Conservation (phyloP, 257 asterid species). For the Anisodus tanguticus region DNA sequence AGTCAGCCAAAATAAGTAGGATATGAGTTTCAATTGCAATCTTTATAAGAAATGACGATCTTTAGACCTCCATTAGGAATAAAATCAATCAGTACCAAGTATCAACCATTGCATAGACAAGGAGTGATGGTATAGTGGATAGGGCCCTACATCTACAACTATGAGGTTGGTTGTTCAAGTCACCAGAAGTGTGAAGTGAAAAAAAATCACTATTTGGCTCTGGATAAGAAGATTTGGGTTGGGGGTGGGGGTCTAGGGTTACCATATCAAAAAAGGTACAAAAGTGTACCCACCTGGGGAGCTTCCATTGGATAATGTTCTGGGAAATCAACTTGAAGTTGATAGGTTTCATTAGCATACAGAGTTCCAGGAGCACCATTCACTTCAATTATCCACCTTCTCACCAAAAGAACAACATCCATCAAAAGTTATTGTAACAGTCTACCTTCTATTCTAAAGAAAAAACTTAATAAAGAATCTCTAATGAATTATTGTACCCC, state of each 20-base stretch:
- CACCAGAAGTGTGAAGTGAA: not conserved
- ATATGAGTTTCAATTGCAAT: not conserved
- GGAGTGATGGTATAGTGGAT: not conserved
- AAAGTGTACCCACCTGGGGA: conserved; percentile 47
- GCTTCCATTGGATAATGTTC: conserved; percentile 66
- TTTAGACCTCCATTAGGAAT: not conserved
- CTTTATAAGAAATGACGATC: not conserved
- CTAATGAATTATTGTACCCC: not conserved
- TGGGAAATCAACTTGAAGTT: conserved; percentile 61
- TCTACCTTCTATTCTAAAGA: not conserved
- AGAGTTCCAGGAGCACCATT: conserved; percentile 57
- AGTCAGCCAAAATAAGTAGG: conserved; percentile 27
- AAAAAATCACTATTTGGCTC: not conserved
- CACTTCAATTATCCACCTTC: conserved; percentile 60
- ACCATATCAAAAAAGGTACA: not conserved
- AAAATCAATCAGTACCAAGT: not conserved
- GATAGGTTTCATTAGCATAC: conserved; percentile 50
- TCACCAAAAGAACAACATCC: not conserved
- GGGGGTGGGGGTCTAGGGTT: not conserved
- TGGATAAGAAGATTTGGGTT: not conserved
- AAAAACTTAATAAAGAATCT: not conserved
- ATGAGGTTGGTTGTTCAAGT: not conserved
- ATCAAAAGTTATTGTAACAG: not conserved
- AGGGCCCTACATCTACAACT: conserved; percentile 7
- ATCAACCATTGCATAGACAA: not conserved